Base-by-base conservation (phyloP, 1,139 yeast species). In the Protomyces arabidopsidicola region DNA sequence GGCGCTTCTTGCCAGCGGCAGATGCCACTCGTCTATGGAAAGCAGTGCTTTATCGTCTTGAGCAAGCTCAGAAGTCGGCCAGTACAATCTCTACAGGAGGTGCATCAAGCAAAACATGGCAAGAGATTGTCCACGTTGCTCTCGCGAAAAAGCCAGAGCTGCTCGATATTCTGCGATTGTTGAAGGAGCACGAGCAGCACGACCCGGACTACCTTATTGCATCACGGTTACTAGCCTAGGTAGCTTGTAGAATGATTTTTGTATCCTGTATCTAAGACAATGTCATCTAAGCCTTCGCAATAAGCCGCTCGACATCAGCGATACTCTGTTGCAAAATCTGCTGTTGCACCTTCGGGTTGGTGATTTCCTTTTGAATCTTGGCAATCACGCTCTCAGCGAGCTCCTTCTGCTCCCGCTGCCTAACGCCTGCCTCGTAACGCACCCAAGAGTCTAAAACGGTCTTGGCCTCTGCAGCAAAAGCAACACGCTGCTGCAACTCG, bases 391-490 rank as follows among this genome's bases (percentile, higher is more conserved):
- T 76, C 76, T 87, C 81, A 63, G 95, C 86, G 74, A 93, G 85
- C 79, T 90, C 96, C 77, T 86, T 84, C 83, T 93, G 98, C 82
- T 93, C 97, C 75, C 87, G 80, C 83, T 90, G 96, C 82, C 98
- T 93, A 73, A 91, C 95, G 76, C 90, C 91, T 71, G 90, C 87
- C 82, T 93, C 98, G 79, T 88, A 90, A 85, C 98, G 90, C 72
- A 90, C 98, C 98, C 98, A 93, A 45, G 98, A 90, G 80, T 93
- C 98, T 76, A 93, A 85, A 67, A 93, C 96, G 66, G 95, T 80
- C 82, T 88, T 90, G 74, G 98, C 98, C 82, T 90, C 97, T 68
- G 80, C 73, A 67, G 95, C 93, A 72, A 90, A 84, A 69, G 87
- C 93, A 71, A 89, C 90, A 76, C 86, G 79, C 82, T 93, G 98